Percentiles rank a stretch among this genome's conserved stretches.
Conservation (phyloP, 305 asterid genomes). For the Fraxinus angustifolia region DNA sequence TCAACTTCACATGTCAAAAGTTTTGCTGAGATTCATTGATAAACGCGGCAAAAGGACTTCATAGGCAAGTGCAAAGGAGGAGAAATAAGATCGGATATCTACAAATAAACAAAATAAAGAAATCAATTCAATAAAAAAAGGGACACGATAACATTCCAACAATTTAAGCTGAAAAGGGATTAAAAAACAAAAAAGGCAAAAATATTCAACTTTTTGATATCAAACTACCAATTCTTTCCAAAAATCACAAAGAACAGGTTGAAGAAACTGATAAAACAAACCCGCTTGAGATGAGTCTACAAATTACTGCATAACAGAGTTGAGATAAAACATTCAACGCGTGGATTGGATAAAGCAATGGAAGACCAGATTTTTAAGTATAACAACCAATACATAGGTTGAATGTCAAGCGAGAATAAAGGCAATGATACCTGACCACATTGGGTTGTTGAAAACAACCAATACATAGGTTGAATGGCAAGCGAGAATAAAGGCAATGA, state of each 20-base stretch:
- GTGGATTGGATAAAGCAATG: background rate
- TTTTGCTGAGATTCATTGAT: too few relatives aligned
- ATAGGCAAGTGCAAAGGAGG: too few relatives aligned
- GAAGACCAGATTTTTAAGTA: background rate
- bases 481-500: background rate
- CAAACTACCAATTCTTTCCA: background rate
- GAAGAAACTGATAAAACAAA: background rate
- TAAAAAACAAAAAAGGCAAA: too few relatives aligned
- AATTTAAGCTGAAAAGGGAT: too few relatives aligned
- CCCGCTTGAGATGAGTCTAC: background rate
- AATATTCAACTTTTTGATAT: too few relatives aligned
- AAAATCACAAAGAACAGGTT: background rate
- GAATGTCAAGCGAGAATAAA: background rate
- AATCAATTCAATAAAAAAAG: too few relatives aligned
- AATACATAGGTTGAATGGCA: background rate
- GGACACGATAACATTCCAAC: too few relatives aligned
- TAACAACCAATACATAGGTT: background rate
- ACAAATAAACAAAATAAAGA: too few relatives aligned
- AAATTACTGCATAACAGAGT: background rate
- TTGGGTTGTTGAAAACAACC: slow-evolving; percentile 50
- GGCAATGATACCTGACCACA: slow-evolving; percentile 37
- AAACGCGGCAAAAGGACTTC: too few relatives aligned
- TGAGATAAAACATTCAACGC: background rate
- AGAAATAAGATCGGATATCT: too few relatives aligned
- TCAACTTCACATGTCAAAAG: too few relatives aligned